Conservation (phyloP, 2,329 filamentous ascomycete genomes). For the Thermomyces lanuginosus region DNA sequence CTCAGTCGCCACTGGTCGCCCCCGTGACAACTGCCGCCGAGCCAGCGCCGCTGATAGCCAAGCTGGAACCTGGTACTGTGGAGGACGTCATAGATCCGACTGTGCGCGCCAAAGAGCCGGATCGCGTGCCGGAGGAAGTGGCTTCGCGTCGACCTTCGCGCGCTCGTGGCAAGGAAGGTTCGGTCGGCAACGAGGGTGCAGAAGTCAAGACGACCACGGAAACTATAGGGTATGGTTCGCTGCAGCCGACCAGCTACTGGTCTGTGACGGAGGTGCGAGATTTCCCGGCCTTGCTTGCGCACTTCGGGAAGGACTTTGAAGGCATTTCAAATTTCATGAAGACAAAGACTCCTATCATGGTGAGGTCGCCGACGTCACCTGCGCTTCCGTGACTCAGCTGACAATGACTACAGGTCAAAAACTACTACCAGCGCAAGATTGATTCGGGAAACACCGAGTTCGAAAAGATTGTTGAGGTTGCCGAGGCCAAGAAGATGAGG, state of each 20-base stretch:
- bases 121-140: constrained; percentile 13
- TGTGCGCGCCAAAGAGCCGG: constrained; percentile 13
- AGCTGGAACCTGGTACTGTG: constrained; percentile 5
- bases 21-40: constrained; percentile 12
- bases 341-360: constrained; percentile 37
- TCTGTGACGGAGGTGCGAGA: constrained; percentile 35
- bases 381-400: no score
- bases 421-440: constrained; percentile 31
- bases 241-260: constrained; percentile 36
- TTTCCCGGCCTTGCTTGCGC: constrained; percentile 29
- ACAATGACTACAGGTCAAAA: constrained; percentile 27
- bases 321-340: constrained; percentile 35
- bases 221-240: constrained; percentile 18
- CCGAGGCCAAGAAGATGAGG: constrained; percentile 29
- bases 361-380: no score
- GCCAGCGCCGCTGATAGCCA: constrained; percentile 8
- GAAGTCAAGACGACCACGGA: constrained; percentile 12
- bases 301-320: constrained; percentile 34
- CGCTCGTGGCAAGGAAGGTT: constrained; percentile 16
- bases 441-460: constrained; percentile 30
- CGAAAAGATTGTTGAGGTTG: constrained; percentile 25
- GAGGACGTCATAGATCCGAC: constrained; percentile 2
- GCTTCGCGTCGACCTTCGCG: constrained; percentile 14
- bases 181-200: constrained; percentile 13
- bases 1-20: constrained; percentile 11